Conservation (phyloP, 352 stramenopile species). For the Globisporangium orthogonon region DNA sequence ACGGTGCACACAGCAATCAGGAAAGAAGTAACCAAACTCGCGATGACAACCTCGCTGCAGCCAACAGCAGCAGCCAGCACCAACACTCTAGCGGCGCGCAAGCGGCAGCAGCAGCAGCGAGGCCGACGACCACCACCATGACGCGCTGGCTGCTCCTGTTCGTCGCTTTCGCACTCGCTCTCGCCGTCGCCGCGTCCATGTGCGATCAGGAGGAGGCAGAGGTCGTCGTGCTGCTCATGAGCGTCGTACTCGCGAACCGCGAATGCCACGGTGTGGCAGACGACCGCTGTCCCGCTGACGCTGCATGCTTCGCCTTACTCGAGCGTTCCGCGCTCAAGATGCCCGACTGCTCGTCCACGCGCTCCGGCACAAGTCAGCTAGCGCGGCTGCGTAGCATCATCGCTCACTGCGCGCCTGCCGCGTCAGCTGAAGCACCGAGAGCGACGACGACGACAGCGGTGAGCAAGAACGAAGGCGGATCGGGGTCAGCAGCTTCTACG, state of each 20-base stretch:
- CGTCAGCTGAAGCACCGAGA: not conserved
- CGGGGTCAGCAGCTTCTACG: not conserved
- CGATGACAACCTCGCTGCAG: too few relatives aligned
- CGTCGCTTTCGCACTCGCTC: not conserved
- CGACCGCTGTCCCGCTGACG: constrained; percentile 4
- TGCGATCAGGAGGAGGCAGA: constrained; percentile 6
- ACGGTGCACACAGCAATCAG: too few relatives aligned
- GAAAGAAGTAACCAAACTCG: too few relatives aligned
- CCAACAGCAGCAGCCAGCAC: too few relatives aligned
- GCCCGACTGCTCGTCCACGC: constrained; percentile 3
- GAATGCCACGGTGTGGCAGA: constrained; percentile 6
- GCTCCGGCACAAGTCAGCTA: not conserved
- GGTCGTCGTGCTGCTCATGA: constrained; percentile 5
- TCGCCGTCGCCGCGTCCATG: not conserved
- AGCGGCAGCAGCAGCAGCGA: too few relatives aligned
- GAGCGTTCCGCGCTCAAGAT: constrained; percentile 7
- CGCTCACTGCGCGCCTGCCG: not conserved
- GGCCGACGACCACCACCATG: not conserved
- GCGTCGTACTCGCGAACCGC: constrained; percentile 3
- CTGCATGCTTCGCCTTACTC: not conserved
- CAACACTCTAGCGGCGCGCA: too few relatives aligned
- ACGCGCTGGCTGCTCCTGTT: constrained; percentile 1
- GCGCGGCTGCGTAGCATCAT: constrained; percentile 1
- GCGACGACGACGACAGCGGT: not conserved
- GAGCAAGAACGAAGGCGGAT: too few relatives aligned